These are phyloP conservation scores for Erysimum pusillum DNA, from an alignment of 441 rosid genomes.

Conservation along the genomic window DNA sequence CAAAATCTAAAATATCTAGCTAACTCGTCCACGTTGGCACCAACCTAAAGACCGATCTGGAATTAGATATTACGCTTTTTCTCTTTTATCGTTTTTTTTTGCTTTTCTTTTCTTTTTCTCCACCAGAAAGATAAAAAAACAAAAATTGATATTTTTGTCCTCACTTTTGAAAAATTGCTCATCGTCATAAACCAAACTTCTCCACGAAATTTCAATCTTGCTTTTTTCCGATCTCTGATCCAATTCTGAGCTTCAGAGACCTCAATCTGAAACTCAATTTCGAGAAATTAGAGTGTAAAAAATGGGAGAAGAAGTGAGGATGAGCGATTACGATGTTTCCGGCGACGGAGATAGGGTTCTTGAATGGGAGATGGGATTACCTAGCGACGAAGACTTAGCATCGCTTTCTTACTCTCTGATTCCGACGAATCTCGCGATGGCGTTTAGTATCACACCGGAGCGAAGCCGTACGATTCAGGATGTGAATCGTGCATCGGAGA, in stretches of 20 bases:
- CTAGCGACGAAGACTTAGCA: slow-evolving; percentile 73
- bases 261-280: not conserved
- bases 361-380: slow-evolving; percentile 94
- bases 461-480: slow-evolving; percentile 64
- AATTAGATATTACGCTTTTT: slow-evolving; percentile 70
- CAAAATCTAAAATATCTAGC: slow-evolving; percentile 82
- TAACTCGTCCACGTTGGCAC: slow-evolving; percentile 84
- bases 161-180: slow-evolving; percentile 39
- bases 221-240: slow-evolving; percentile 40
- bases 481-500: slow-evolving; percentile 75
- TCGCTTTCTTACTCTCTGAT: slow-evolving; percentile 78
- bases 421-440: slow-evolving; percentile 83
- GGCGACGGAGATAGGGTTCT: slow-evolving; percentile 68
- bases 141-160: not conserved
- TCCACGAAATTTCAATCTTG: slow-evolving; percentile 29
- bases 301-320: slow-evolving; percentile 87
- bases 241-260: not conserved
- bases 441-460: slow-evolving; percentile 85
- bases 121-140: not conserved
- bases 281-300: not conserved
- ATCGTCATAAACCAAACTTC: slow-evolving; percentile 48
- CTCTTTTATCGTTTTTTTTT: slow-evolving; percentile 17
- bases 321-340: slow-evolving; percentile 59
- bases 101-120: slow-evolving; percentile 11
- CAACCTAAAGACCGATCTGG: slow-evolving; percentile 54